Conservation (phyloP, 2,329 filamentous ascomycete species). For the Fusarium sp. region DNA sequence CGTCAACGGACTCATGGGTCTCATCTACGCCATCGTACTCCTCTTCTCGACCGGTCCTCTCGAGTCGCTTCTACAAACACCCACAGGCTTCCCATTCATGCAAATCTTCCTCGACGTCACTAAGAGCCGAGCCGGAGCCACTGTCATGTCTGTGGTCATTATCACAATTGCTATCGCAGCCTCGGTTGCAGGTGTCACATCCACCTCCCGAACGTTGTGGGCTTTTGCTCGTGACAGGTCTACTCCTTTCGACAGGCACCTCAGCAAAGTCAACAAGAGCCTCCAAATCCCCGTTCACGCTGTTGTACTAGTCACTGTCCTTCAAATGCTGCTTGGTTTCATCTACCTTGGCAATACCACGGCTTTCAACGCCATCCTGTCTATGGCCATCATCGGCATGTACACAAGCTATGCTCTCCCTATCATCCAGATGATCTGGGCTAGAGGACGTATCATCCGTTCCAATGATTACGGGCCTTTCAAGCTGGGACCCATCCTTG, state of each 20-base stretch:
- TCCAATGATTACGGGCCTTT: slow-evolving; percentile 41
- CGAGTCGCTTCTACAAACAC: slow-evolving; percentile 51
- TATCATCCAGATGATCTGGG: slow-evolving; percentile 51
- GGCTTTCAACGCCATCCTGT: slow-evolving; percentile 55
- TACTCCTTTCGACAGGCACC: slow-evolving; percentile 50
- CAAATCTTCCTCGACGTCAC: slow-evolving; percentile 52
- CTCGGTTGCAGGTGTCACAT: slow-evolving; percentile 48
- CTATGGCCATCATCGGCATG: slow-evolving; percentile 56
- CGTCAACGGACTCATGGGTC: slow-evolving; percentile 59
- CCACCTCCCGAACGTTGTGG: slow-evolving; percentile 53
- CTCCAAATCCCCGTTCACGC: slow-evolving; percentile 50
- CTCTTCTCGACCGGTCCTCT: slow-evolving; percentile 57
- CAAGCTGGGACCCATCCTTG: slow-evolving; percentile 48
- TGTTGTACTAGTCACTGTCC: slow-evolving; percentile 38
- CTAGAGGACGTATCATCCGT: slow-evolving; percentile 45
- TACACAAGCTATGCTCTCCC: slow-evolving; percentile 58
- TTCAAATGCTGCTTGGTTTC: slow-evolving; percentile 49
- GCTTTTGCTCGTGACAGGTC: slow-evolving; percentile 54
- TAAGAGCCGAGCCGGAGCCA: slow-evolving; percentile 38
- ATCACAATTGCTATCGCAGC: slow-evolving; percentile 45
- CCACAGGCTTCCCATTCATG: slow-evolving; percentile 58
- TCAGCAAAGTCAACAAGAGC: slow-evolving; percentile 49
- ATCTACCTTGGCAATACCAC: slow-evolving; percentile 57
- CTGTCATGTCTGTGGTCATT: slow-evolving; percentile 46
- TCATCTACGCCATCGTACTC: slow-evolving; percentile 55